Conservation (phyloP, 208 protist genomes). For the Trypanosoma caninum region DNA sequence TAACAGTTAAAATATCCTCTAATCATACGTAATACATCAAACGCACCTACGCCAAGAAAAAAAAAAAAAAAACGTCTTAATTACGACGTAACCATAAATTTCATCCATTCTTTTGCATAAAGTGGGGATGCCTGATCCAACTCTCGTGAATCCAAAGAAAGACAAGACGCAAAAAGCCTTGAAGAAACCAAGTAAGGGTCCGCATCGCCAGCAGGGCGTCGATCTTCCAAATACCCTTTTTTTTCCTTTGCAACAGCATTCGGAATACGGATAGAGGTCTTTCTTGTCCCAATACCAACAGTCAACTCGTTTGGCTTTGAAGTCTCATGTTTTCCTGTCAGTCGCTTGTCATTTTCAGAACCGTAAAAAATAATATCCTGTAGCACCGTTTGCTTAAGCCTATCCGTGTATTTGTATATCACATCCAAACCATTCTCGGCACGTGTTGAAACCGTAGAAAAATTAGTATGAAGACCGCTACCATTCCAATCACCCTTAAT, state of each 20-base stretch:
- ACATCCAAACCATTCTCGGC: conserved; percentile 63
- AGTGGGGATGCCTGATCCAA: conserved; percentile 55
- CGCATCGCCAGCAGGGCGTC: conserved; percentile 94
- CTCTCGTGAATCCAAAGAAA: conserved; percentile 47
- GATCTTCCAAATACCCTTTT: conserved; percentile 97
- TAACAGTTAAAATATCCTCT: too few relatives aligned
- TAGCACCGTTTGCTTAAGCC: conserved; percentile 53
- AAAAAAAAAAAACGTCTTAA: too few relatives aligned
- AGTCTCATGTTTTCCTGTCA: conserved; percentile 89
- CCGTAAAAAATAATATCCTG: conserved; percentile 90
- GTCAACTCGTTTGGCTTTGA: conserved; percentile 67
- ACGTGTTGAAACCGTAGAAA: conserved; percentile 92
- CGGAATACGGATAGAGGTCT: conserved; percentile 96
- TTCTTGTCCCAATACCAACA: conserved; percentile 83
- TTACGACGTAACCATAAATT: too few relatives aligned
- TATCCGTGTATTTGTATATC: conserved; percentile 78
- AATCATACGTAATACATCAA: too few relatives aligned
- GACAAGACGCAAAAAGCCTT: conserved; percentile 82
- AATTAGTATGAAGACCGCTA: conserved; percentile 97
- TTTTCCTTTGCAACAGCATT: conserved; percentile 84
- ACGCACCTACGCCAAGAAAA: too few relatives aligned
- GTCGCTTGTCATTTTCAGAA: conserved; percentile 75
- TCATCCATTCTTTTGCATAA: conserved; percentile 75
- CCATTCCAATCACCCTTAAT: conserved; percentile 98
- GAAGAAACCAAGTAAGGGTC: conserved; percentile 97